Conservation (phyloP, 352 stramenopile genomes). For the Albugo candida region DNA sequence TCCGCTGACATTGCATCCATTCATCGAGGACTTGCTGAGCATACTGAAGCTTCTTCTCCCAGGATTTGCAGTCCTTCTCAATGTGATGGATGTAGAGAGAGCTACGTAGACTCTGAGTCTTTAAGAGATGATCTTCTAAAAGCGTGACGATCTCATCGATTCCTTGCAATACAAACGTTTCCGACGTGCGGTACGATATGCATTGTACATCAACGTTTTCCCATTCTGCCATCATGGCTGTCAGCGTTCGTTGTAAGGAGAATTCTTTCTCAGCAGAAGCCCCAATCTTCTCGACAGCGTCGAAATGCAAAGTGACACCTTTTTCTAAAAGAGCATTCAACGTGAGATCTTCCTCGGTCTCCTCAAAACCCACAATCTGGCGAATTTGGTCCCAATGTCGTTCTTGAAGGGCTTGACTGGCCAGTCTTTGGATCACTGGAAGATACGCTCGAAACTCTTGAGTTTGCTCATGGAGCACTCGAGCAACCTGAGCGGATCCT, state of each 20-base stretch:
- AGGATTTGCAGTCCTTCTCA: constrained; percentile 79
- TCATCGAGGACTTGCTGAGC: constrained; percentile 85
- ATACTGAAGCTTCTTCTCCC: constrained; percentile 80
- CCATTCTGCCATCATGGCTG: constrained; percentile 90
- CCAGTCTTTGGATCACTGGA: constrained; percentile 83
- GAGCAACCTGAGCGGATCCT: constrained; percentile 71
- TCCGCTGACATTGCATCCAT: constrained; percentile 86
- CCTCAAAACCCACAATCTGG: constrained; percentile 78
- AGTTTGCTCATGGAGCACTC: constrained; percentile 77
- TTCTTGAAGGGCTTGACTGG: constrained; percentile 81
- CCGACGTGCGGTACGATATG: constrained; percentile 82
- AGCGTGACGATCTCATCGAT: constrained; percentile 83
- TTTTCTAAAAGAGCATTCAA: constrained; percentile 63
- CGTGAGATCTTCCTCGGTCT: constrained; percentile 71
- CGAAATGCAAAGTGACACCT: constrained; percentile 72
- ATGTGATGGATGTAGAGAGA: constrained; percentile 90
- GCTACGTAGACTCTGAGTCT: constrained; percentile 89
- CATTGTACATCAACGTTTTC: constrained; percentile 86
- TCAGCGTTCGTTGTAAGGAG: constrained; percentile 82
- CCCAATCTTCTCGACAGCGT: constrained; percentile 78
- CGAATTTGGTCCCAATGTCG: constrained; percentile 83
- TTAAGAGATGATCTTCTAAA: constrained; percentile 88
- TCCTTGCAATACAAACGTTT: constrained; percentile 75
- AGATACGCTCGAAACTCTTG: constrained; percentile 84
- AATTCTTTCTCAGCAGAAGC: constrained; percentile 92